Evolutionary conservation across 1,284 basidiomycete species (phyloP), one percentile per base, ranked within the genome.

Genomic region (Naganishia albida): DNA sequence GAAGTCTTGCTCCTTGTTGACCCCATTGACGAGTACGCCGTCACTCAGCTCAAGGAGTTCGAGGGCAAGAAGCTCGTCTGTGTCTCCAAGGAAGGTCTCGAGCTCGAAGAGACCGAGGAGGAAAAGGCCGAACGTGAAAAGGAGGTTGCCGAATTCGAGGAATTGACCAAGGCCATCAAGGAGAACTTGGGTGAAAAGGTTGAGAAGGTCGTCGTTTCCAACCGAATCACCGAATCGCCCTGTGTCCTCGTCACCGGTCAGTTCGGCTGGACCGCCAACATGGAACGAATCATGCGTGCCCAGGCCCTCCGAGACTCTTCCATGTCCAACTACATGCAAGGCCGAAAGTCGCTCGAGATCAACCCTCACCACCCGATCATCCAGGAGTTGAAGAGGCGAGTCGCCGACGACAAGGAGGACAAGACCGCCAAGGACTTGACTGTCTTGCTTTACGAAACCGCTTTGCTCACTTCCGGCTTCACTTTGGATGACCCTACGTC

Each of bases 261-360:
- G 80, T 99, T 97, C 80, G 94, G 95, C 69, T 99, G 96, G 96
- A 97, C 93, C 53, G 93, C 94, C 71, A 98, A 98, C 87, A 97
- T 98, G 94, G 92, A 97, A 82, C 90, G 95, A 80, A 97, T 99
- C 85, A 99, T 99, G 96, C 97, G 97, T 83, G 94, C 95, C 18
- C 96, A 99, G 82, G 93, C 93, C 42, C 87, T 95, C 64, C 91
- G 93, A 71, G 93, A 95, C 79, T 90, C 91, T 18, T 91, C 89
- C 67, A 95, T 99, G 95, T 97, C 93, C 38, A 94, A 92, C 53
- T 98, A 98, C 86, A 97, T 98, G 94, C 90, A 91, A 40, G 91
- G 88, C 70, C 98, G 98, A 88, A 98, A 98, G 90, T 98, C 95
- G 20, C 87, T 99, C 72, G 95, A 99, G 84, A 87, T 99, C 73